These are phyloP conservation scores for Isatis lusitanica DNA, from an alignment of 441 rosid genomes.

Conservation along the genomic window DNA sequence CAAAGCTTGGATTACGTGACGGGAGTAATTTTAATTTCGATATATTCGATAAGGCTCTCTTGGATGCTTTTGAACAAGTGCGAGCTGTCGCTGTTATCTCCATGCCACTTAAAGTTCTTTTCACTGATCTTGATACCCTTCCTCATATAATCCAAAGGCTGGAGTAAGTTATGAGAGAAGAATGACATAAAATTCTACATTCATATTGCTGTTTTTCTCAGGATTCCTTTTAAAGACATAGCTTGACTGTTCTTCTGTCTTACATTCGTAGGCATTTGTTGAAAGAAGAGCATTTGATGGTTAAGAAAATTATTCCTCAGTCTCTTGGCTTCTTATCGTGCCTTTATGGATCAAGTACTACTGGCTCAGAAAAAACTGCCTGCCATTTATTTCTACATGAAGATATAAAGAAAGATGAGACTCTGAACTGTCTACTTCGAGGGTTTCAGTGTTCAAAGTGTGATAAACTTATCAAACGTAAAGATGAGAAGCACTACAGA, in stretches of 20 bases:
- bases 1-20: slow-evolving; percentile 64
- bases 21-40: slow-evolving; percentile 56
- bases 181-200: slow-evolving; percentile 4
- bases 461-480: slow-evolving; percentile 48
- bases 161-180: slow-evolving; percentile 62
- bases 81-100: slow-evolving; percentile 71
- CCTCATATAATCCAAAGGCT: slow-evolving; percentile 59
- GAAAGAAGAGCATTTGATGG: slow-evolving; percentile 57
- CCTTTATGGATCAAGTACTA: slow-evolving; percentile 60
- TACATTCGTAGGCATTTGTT: slow-evolving; percentile 60
- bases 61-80: slow-evolving; percentile 82
- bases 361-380: slow-evolving; percentile 42
- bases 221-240: slow-evolving; percentile 19
- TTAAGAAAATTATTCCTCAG: slow-evolving; percentile 68
- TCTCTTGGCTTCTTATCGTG: slow-evolving; percentile 85
- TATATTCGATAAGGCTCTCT: slow-evolving; percentile 69
- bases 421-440: slow-evolving; percentile 54
- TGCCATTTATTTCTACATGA: slow-evolving; percentile 63
- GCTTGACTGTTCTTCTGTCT: slow-evolving; percentile 29
- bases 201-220: slow-evolving; percentile 24
- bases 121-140: slow-evolving; percentile 61
- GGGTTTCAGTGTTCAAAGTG: slow-evolving; percentile 93
- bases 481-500: slow-evolving; percentile 40
- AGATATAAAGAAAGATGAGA: slow-evolving; percentile 46
- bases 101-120: slow-evolving; percentile 69